Percentiles rank a stretch among this genome's conserved stretches.
Conservation (phyloP, 352 stramenopile genomes). For the Phytopythium kandeliae region DNA sequence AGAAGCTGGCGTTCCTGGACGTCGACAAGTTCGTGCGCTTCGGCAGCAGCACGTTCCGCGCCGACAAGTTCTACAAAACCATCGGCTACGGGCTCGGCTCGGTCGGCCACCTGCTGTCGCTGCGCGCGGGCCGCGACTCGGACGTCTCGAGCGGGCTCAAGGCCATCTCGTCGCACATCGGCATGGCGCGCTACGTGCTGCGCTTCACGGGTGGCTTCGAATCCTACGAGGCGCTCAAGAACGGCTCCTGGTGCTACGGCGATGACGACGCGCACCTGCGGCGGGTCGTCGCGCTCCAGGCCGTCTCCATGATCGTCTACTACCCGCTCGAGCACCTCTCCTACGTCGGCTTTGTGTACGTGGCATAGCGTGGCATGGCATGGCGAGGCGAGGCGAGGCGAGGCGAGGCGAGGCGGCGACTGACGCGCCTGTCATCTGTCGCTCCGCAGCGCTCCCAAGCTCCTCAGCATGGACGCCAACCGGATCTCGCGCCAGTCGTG, state of each 20-base stretch:
- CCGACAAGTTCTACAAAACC: slow-evolving; percentile 84
- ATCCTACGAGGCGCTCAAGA: slow-evolving; percentile 65
- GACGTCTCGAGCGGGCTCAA: slow-evolving; percentile 50
- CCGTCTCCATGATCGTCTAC: slow-evolving; percentile 80
- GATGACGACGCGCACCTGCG: slow-evolving; percentile 64
- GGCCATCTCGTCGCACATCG: slow-evolving; percentile 64
- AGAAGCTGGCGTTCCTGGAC: slow-evolving; percentile 26
- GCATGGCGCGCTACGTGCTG: slow-evolving; percentile 73
- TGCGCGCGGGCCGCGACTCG: slow-evolving; percentile 36
- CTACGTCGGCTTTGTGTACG: slow-evolving; percentile 80
- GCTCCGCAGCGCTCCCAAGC: slow-evolving; percentile 51
- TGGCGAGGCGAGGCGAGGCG: too few species aligned
- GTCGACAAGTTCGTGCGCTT: slow-evolving; percentile 70
- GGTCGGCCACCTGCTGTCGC: slow-evolving; percentile 46
- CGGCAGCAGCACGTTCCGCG: slow-evolving; percentile 46
- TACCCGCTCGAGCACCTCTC: slow-evolving; percentile 84
- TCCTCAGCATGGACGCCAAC: slow-evolving; percentile 70
- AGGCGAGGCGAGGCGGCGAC: not conserved
- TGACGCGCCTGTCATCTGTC: too few species aligned
- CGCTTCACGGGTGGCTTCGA: slow-evolving; percentile 76
- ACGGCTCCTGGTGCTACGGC: slow-evolving; percentile 69
- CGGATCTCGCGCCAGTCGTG: slow-evolving; percentile 66
- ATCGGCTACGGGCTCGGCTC: slow-evolving; percentile 66
- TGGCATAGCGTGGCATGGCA: not conserved
- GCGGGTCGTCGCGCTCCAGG: slow-evolving; percentile 54